phyloP scores from a whole-genome alignment of 352 stramenopile species.

The Thraustotheca clavata region DNA sequence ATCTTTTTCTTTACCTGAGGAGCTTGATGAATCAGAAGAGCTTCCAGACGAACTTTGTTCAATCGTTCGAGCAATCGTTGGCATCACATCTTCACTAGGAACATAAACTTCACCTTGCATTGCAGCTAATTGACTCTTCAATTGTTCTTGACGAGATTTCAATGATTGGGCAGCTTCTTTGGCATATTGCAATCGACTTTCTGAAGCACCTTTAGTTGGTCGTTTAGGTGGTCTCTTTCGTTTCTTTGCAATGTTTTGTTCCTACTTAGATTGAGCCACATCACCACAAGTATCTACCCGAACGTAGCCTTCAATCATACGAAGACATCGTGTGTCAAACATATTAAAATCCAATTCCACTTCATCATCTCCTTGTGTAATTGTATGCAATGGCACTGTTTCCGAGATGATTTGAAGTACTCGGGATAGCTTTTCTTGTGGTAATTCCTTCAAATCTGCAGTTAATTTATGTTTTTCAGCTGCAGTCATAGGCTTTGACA shows the following conservation, averaged over 20 bases:
- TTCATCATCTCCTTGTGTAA: constrained; percentile 79
- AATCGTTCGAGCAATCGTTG: constrained; percentile 2
- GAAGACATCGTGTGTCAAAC: constrained; percentile 77
- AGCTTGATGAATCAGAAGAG: constrained; percentile 21
- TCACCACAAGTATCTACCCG: constrained; percentile 43
- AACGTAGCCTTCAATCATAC: constrained; percentile 86
- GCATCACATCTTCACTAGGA: constrained; percentile 16
- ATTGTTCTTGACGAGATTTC: constrained; percentile 51
- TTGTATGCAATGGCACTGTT: constrained; percentile 70
- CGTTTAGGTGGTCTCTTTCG: constrained; percentile 50
- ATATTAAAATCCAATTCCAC: constrained; percentile 86
- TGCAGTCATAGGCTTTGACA: constrained; percentile 80
- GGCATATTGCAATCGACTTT: constrained; percentile 71
- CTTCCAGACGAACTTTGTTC: constrained; percentile 25
- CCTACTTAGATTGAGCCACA: constrained; percentile 32
- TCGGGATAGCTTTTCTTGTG: constrained; percentile 82
- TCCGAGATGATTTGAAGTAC: constrained; percentile 85
- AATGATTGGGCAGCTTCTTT: constrained; percentile 78
- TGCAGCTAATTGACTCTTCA: constrained; percentile 67
- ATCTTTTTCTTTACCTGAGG: constrained; percentile 19
- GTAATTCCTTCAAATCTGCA: constrained; percentile 68
- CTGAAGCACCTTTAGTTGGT: constrained; percentile 25
- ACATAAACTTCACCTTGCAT: constrained; percentile 45
- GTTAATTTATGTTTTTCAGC: constrained; percentile 75
- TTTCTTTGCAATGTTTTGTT: constrained; percentile 83